Evolutionary conservation across 1,284 basidiomycete genomes (phyloP).

Genomic region (Kalmanozyma brasiliensis): DNA sequence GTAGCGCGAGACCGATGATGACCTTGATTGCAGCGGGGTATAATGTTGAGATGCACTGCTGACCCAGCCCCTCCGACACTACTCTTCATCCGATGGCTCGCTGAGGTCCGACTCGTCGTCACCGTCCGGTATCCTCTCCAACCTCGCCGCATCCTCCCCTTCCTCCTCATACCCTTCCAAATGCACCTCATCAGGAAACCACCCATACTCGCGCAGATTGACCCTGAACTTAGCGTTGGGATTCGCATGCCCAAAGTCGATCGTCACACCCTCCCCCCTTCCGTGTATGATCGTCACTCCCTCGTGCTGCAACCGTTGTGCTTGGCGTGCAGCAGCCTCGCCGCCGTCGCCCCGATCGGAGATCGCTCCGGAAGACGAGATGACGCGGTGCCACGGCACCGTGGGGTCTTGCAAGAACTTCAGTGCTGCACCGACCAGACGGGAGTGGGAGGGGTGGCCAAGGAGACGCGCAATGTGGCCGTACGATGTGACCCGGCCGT

Average conservation of each 20-base stretch:
- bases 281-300: slow-evolving; percentile 53
- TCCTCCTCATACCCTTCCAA: slow-evolving; percentile 37
- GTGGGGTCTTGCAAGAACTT: slow-evolving; percentile 55
- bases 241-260: slow-evolving; percentile 42
- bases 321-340: slow-evolving; percentile 55
- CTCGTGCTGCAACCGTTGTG: slow-evolving; percentile 48
- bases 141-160: not conserved
- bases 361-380: slow-evolving; percentile 59
- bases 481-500: slow-evolving; percentile 62
- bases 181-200: slow-evolving; percentile 47
- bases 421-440: slow-evolving; percentile 62
- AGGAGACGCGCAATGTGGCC: slow-evolving; percentile 62
- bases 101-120: slow-evolving; percentile 26
- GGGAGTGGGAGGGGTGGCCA: slow-evolving; percentile 57
- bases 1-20: too few relatives aligned
- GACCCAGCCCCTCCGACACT: not conserved
- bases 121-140: slow-evolving; percentile 3
- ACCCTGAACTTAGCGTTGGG: slow-evolving; percentile 45
- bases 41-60: too few relatives aligned
- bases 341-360: slow-evolving; percentile 66
- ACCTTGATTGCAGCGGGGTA: too few relatives aligned
- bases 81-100: slow-evolving; percentile 20
- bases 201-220: slow-evolving; percentile 36
- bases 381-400: slow-evolving; percentile 64
- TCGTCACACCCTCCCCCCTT: slow-evolving; percentile 34